These are phyloP conservation scores for Carex pumila DNA, from an alignment of 176 grass and related monocot species.

Conservation along the genomic window DNA sequence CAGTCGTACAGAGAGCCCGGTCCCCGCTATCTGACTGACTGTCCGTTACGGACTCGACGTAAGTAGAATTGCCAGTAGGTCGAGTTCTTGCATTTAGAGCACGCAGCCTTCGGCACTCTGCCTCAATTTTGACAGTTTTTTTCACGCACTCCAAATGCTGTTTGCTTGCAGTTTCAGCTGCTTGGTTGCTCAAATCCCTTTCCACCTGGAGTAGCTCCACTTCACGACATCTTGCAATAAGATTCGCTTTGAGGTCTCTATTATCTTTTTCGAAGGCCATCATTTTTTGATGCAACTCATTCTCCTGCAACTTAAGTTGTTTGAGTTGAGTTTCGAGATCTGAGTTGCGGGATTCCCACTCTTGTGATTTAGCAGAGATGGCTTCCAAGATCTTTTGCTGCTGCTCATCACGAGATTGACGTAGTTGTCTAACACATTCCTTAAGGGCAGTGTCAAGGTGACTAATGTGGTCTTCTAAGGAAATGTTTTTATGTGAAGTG, in stretches of 20 bases:
- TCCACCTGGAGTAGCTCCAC: conserved; percentile 56
- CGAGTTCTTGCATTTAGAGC: conserved; percentile 34
- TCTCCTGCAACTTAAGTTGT: conserved; percentile 38
- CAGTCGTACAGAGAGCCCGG: conserved; percentile 36
- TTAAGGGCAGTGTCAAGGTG: conserved; percentile 84
- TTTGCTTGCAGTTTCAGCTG: conserved; percentile 93
- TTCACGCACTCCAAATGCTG: conserved; percentile 83
- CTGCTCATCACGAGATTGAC: conserved; percentile 68
- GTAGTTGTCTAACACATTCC: conserved; percentile 92
- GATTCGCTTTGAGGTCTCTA: conserved; percentile 45
- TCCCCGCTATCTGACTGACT: conserved; percentile 81
- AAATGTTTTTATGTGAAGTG: conserved; percentile 50
- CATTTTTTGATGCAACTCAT: conserved; percentile 48
- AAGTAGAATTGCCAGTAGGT: conserved; percentile 42
- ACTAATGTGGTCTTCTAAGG: conserved; percentile 61
- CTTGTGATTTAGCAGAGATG: conserved; percentile 40
- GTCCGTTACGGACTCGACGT: conserved; percentile 62
- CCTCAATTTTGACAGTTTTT: conserved; percentile 68
- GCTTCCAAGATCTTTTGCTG: conserved; percentile 58
- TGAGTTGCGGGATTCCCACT: conserved; percentile 41
- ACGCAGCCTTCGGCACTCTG: conserved; percentile 66
- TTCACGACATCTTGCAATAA: conserved; percentile 39
- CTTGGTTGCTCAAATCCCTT: conserved; percentile 78
- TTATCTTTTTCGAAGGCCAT: conserved; percentile 49
- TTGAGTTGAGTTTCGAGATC: conserved; percentile 43